Base-by-base conservation (phyloP, 306 rosid species). In the Argentina anserina region DNA sequence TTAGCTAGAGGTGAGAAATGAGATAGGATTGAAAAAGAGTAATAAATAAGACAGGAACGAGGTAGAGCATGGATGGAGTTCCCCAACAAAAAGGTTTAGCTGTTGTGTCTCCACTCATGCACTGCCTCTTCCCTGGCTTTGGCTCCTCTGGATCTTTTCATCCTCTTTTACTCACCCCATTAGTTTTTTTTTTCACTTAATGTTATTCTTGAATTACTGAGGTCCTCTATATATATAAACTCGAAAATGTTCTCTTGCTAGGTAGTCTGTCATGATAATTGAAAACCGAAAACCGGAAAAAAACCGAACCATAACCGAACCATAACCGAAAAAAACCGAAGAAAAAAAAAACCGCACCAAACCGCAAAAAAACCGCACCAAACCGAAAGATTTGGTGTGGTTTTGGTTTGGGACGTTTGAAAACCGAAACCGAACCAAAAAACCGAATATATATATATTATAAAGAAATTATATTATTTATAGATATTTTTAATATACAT, bases 51-150 rank as follows among this genome's bases (percentile, higher is more conserved):
- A 42, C 82, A 62, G 97, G 93, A 92, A 90, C 85, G 64, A 80
- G 86, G 58, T 83, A 81, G 96, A 84, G 93, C 98, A 93, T 89
- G 97, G 87, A 86, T 90, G 93, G 87, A 85, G 80, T 79, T 65
- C 64, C 64, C 84, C 89, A 70, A 81, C 91, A 83, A 72, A 66
- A 42, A 25, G 34, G 17, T 14, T 56, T 23, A 33, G 46, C 71
- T 81, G 94, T 86, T 81, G 88, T 76, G 83, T 69, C 80, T 84
- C 86, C 63, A 77, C 89, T 85, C 94, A 90, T 93, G 97, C 98
- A 90, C 96, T 90, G 98, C 93, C 96, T 93, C 97, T 90, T 93
- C 97, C 97, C 98, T 93, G 98, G 97, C 96, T 60, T 29, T 15
- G 23, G 3, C 39, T 14, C 1, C 39, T 28, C 40, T 53, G 15